phyloP scores from a whole-genome alignment of 2,329 filamentous ascomycete genomes.

The Rutstroemia sydowiana region DNA sequence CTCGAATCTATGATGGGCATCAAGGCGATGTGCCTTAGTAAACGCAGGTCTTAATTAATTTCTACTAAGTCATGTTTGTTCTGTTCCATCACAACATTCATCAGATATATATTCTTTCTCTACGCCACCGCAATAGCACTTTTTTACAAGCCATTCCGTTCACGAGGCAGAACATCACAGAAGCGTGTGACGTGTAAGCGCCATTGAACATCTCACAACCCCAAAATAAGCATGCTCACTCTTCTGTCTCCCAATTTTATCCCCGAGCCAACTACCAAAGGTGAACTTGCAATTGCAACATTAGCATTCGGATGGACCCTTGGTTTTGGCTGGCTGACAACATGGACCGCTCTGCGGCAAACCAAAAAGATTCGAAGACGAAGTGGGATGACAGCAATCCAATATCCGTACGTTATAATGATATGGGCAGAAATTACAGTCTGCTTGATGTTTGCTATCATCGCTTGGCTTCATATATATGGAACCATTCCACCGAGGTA shows the following conservation, averaged over 20 bases:
- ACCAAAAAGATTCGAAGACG: conserved; percentile 29
- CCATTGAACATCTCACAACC: too few relatives aligned
- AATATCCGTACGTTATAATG: conserved; percentile 26
- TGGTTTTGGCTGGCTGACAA: conserved; percentile 31
- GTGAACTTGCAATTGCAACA: conserved; percentile 32
- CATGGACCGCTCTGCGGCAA: conserved; percentile 32
- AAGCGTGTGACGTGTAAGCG: too few relatives aligned
- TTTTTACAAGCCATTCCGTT: too few relatives aligned
- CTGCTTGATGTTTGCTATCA: conserved; percentile 33
- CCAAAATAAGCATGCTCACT: neutral
- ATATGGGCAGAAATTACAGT: conserved; percentile 37
- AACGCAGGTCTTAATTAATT: too few relatives aligned
- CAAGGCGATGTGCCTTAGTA: too few relatives aligned
- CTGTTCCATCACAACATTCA: too few relatives aligned
- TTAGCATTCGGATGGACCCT: conserved; percentile 34
- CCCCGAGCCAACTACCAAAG: conserved; percentile 8
- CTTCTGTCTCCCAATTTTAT: conserved; percentile 6
- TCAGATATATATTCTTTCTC: too few relatives aligned
- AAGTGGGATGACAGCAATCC: conserved; percentile 24
- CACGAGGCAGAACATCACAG: too few relatives aligned
- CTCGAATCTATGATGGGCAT: too few relatives aligned
- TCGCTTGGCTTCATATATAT: conserved; percentile 15
- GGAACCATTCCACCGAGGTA: neutral
- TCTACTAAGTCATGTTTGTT: too few relatives aligned
- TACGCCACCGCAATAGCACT: too few relatives aligned